A percentile compares a stretch with the other conserved stretches of the same genome.
These are phyloP conservation scores for Actinomortierella ambigua DNA, from an alignment of 371 early-diverging fungal genomes.

Conservation along the genomic window DNA sequence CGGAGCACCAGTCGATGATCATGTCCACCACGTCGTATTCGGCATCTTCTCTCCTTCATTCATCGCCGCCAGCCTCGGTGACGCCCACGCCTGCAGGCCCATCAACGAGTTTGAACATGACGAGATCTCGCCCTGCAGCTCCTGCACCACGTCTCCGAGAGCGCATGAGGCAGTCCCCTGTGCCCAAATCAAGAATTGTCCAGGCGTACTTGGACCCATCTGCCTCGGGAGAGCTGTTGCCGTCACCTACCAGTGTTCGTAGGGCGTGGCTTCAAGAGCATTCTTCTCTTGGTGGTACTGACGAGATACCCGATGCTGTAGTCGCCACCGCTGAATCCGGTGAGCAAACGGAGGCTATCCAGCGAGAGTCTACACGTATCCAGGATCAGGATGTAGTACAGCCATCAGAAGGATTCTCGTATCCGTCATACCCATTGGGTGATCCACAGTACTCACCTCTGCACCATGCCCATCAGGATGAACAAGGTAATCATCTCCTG, in stretches of 20 bases:
- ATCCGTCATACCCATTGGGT: too few species aligned
- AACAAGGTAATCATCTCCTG: too few species aligned
- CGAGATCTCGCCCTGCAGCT: neutral
- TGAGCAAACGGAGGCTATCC: too few species aligned
- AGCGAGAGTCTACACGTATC: too few species aligned
- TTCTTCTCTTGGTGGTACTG: neutral
- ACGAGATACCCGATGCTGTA: too few species aligned
- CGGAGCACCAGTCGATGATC: neutral
- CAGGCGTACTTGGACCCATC: constrained; percentile 37
- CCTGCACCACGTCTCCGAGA: constrained; percentile 31
- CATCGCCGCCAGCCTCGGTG: constrained; percentile 3
- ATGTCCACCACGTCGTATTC: neutral
- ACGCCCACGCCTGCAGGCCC: too few species aligned
- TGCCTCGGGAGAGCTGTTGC: constrained; percentile 9
- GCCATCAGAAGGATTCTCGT: too few species aligned
- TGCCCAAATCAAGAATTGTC: constrained; percentile 30
- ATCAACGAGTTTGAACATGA: neutral
- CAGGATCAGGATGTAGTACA: too few species aligned
- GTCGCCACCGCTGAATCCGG: too few species aligned
- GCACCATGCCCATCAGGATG: too few species aligned
- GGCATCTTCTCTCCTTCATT: constrained; percentile 1
- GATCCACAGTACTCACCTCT: too few species aligned
- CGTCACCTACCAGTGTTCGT: constrained; percentile 19
- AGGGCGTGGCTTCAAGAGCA: constrained; percentile 40
- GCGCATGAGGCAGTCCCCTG: constrained; percentile 40